These are phyloP conservation scores for Phyllostachys edulis DNA, from an alignment of 176 grass and related monocot species.

Conservation along the genomic window DNA sequence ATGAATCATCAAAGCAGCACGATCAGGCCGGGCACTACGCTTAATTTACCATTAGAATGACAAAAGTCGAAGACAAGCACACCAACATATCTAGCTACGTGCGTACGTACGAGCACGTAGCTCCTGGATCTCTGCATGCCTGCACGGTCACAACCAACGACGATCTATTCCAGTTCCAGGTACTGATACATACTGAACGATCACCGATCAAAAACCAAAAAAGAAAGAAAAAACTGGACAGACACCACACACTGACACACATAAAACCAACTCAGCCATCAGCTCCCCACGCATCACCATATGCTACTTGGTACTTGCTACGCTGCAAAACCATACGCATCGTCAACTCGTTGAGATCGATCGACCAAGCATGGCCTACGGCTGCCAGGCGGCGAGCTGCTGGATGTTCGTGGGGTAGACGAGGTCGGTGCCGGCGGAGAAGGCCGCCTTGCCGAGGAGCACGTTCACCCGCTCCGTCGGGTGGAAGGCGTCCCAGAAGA, in stretches of 20 bases:
- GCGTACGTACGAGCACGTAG: not conserved
- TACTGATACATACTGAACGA: not conserved
- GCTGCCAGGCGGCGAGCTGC: conserved; percentile 64
- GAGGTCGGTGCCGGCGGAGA: conserved; percentile 50
- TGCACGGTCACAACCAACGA: not conserved
- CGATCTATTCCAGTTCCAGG: not conserved
- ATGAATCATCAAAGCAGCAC: not conserved
- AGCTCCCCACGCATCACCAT: not conserved
- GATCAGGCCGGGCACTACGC: not conserved
- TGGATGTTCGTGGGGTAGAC: conserved; percentile 81
- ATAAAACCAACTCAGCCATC: no score
- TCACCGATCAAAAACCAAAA: not conserved
- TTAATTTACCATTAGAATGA: not conserved
- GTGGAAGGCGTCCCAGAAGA: conserved; percentile 99
- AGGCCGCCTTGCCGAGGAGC: conserved; percentile 64
- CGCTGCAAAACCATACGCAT: not conserved
- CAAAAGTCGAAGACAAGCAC: not conserved
- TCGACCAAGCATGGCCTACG: not conserved
- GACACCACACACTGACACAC: not conserved
- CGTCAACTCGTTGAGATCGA: not conserved
- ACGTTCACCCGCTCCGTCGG: conserved; percentile 85
- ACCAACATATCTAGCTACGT: no score
- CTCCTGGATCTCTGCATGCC: not conserved
- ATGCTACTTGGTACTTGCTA: not conserved
- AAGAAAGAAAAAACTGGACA: not conserved